Conservation (phyloP, 305 asterid genomes). For the Andrographis paniculata region DNA sequence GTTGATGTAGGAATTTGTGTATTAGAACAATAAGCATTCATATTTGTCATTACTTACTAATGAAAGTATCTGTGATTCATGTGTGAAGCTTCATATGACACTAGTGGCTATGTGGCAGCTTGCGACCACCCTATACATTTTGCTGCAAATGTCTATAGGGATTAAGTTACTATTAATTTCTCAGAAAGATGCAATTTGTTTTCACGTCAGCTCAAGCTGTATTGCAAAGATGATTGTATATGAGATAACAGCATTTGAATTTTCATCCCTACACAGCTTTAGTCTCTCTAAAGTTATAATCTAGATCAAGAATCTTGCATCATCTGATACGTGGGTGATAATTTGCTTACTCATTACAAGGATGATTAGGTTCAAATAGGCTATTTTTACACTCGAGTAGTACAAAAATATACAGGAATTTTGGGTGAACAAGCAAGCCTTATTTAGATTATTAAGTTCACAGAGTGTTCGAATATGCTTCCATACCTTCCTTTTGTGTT, state of each 20-base stretch:
- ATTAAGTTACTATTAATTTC: not conserved
- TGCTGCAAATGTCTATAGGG: not conserved
- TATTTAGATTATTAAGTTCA: not conserved
- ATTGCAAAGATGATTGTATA: not conserved
- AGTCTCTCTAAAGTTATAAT: too few relatives aligned
- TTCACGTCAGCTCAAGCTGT: not conserved
- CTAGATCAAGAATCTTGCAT: too few relatives aligned
- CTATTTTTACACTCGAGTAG: too few relatives aligned
- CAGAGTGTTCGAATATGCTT: not conserved
- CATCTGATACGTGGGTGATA: too few relatives aligned
- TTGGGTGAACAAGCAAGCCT: not conserved
- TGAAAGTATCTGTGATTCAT: not conserved
- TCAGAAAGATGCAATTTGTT: not conserved
- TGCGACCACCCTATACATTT: not conserved
- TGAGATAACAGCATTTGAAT: not conserved
- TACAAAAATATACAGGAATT: not conserved
- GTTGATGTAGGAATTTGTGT: not conserved
- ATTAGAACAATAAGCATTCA: not conserved
- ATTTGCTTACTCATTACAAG: too few relatives aligned
- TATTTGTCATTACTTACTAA: not conserved
- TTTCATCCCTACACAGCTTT: too few relatives aligned
- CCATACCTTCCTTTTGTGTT: not conserved
- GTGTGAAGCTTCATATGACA: not conserved
- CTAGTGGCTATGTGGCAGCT: not conserved
- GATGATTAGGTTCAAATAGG: too few relatives aligned